Base-by-base conservation (phyloP, 1,284 basidiomycete genomes). In the Porodaedalea pini region DNA sequence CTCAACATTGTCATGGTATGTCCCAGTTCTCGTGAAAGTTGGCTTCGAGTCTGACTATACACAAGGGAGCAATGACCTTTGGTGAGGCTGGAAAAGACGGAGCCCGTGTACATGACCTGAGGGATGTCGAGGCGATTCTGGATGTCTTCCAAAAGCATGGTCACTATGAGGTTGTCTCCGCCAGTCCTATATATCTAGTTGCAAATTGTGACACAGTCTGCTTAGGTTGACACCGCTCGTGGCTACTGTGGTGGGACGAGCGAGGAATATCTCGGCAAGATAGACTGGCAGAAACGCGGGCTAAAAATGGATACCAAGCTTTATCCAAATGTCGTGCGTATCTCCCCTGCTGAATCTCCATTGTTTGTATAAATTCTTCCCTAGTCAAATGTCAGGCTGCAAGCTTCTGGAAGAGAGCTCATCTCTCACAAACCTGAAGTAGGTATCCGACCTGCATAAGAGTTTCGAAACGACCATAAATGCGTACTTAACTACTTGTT, bases 251-350 rank as follows among this genome's bases (percentile, higher is more conserved):
- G 57, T 27, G 69, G 69, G 15, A 68, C 67, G 10, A 64, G 62
- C 15, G 71, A 73, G 47, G 53, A 64, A 59, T 61, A 64, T 32
- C 50, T 64, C 7, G 55, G 57, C 3, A 57, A 61, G 45, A 65
- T 77, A 40, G 68, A 75, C 52, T 70, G 73, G 66, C 67, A 72
- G 57, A 59, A 66, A 41, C 56, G 65, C 19, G 73, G 75, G 1
- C 62, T 78, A 36, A 72, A 73, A 56, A 66, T 76, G 48, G 74
- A 78, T 53, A 81, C 79, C 0, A 80, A 81, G 63, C 67, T 80
- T 2, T 72, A 70, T 58, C 69, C 71, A 15, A 61, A 17, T 47
- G 34, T 39, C 44, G 69, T 63, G 32, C 36, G 50, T 44, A 13
- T 23, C 25, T 13, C 31, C n/a, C 4, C n/a, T 4, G 25, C 2